Conservation (phyloP, 2,329 filamentous ascomycete species). For the Cercospora beticola region DNA sequence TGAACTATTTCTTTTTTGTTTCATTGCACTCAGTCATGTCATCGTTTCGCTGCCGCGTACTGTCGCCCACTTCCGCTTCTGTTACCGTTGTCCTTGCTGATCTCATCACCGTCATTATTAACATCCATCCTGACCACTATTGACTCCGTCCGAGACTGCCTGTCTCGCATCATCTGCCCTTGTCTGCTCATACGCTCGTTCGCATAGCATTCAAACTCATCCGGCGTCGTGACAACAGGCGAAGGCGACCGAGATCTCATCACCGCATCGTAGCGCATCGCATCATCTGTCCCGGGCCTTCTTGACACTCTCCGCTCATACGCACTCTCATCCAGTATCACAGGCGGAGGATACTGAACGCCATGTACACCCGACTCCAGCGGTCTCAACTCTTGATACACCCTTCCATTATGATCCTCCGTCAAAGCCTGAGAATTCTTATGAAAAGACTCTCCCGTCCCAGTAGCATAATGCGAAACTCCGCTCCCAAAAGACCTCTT, state of each 20-base stretch:
- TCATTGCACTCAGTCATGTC: not conserved
- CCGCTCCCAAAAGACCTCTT: constrained; percentile 18
- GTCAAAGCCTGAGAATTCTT: not conserved
- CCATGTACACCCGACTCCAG: constrained; percentile 20
- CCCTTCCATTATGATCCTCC: constrained; percentile 1
- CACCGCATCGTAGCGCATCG: not conserved
- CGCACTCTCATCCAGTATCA: constrained; percentile 11
- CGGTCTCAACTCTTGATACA: constrained; percentile 16
- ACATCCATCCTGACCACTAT: constrained; percentile 15
- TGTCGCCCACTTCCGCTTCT: not conserved
- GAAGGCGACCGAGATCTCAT: constrained; percentile 3
- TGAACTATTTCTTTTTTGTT: not conserved
- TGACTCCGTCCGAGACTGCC: constrained; percentile 6
- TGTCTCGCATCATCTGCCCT: constrained; percentile 10
- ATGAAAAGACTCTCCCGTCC: not conserved
- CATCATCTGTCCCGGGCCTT: not conserved
- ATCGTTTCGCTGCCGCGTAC: not conserved
- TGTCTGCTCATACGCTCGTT: constrained; percentile 21
- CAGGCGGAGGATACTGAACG: constrained; percentile 13
- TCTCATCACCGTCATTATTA: not conserved
- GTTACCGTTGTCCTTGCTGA: not conserved
- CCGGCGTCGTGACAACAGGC: constrained; percentile 19
- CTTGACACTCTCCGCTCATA: not conserved
- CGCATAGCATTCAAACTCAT: constrained; percentile 27
- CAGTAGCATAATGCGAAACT: constrained; percentile 18